Evolutionary conservation across 2,329 filamentous ascomycete species (phyloP).

Genomic region (Arthrobotrys sinensis): DNA sequence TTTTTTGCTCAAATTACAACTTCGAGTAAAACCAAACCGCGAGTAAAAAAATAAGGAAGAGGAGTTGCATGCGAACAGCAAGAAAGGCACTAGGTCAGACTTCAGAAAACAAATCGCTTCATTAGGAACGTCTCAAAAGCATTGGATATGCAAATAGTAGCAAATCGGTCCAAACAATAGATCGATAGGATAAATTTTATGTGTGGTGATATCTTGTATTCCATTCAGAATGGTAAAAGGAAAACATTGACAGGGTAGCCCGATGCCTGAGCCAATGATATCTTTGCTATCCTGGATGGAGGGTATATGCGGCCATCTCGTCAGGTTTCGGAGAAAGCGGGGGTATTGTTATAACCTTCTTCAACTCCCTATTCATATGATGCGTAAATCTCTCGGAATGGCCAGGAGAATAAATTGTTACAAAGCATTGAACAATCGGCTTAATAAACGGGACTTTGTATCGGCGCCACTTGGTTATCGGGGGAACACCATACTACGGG

Average conservation of each 20-base stretch:
- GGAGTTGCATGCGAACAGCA: constrained; percentile 25
- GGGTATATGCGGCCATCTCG: constrained; percentile 27
- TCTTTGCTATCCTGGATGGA: constrained; percentile 14
- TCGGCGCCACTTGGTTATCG: constrained; percentile 44
- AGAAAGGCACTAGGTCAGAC: constrained; percentile 49
- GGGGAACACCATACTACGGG: constrained; percentile 57
- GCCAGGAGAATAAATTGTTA: constrained; percentile 24
- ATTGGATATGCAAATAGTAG: constrained; percentile 38
- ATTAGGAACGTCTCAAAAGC: constrained; percentile 53
- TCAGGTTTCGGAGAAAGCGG: constrained; percentile 7
- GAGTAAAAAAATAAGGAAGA: constrained; percentile 20
- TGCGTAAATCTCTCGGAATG: constrained; percentile 35
- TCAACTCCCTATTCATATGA: constrained; percentile 41
- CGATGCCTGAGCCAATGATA: background rate
- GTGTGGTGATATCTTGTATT: constrained; percentile 25
- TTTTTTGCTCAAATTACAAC: constrained; percentile 56
- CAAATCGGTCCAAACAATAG: constrained; percentile 18
- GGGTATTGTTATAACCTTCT: constrained; percentile 24
- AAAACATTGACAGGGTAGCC: constrained; percentile 5
- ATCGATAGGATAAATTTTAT: constrained; percentile 31
- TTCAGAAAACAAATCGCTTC: constrained; percentile 58
- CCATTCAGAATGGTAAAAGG: constrained; percentile 14
- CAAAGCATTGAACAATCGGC: constrained; percentile 17
- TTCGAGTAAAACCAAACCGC: constrained; percentile 43
- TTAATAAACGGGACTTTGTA: constrained; percentile 33